Evolutionary conservation across 768 basidiomycete species (phyloP).

Genomic region (Leccinum subgranulosum): DNA sequence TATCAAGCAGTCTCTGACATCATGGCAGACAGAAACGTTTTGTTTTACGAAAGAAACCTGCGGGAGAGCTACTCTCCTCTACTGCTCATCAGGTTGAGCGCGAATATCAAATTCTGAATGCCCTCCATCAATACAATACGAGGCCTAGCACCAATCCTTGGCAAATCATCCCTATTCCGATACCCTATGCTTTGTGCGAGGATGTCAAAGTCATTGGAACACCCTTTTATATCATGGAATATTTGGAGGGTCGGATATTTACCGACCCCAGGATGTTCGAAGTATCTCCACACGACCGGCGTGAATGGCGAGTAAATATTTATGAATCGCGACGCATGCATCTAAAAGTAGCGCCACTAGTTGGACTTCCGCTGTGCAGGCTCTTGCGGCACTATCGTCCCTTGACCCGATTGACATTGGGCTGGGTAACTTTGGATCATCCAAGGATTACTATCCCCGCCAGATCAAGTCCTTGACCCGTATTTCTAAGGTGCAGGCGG

Average conservation of each 20-base stretch:
- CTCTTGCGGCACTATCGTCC: slow-evolving; percentile 65
- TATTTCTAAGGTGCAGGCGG: slow-evolving; percentile 77
- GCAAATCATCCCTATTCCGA: slow-evolving; percentile 76
- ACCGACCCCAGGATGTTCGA: slow-evolving; percentile 79
- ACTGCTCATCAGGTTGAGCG: slow-evolving; percentile 97
- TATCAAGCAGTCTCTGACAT: slow-evolving; percentile 2
- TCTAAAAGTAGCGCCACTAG: slow-evolving; percentile 35
- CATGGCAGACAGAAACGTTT: slow-evolving; percentile 51
- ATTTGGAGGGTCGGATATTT: slow-evolving; percentile 91
- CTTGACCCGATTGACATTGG: slow-evolving; percentile 66
- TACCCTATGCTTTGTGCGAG: slow-evolving; percentile 79
- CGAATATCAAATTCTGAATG: slow-evolving; percentile 78
- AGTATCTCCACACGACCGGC: slow-evolving; percentile 55
- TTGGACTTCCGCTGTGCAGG: slow-evolving; percentile 73
- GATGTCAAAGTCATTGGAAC: slow-evolving; percentile 78
- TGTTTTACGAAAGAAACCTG: slow-evolving; percentile 92
- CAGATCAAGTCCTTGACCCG: slow-evolving; percentile 88
- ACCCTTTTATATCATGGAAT: slow-evolving; percentile 96
- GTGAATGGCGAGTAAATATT: slow-evolving; percentile 58
- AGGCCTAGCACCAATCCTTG: slow-evolving; percentile 45
- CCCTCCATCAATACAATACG: slow-evolving; percentile 72
- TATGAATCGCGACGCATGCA: neutral
- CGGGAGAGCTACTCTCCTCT: slow-evolving; percentile 78
- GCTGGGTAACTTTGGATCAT: slow-evolving; percentile 66
- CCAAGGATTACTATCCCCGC: slow-evolving; percentile 84